phyloP scores from a whole-genome alignment of 1,139 yeast genomes.

The Debaryomyces singareniensis region DNA sequence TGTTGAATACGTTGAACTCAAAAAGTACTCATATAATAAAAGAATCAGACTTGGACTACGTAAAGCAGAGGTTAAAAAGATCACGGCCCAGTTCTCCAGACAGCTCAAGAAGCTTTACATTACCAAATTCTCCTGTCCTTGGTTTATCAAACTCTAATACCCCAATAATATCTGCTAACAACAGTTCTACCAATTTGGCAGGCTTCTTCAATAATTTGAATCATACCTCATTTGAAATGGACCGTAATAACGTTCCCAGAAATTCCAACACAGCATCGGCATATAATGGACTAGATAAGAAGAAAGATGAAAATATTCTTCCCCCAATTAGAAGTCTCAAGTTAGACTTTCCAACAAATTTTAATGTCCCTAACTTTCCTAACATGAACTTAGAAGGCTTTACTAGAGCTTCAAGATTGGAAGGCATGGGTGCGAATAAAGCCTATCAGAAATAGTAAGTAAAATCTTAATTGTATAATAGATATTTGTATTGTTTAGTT shows the following conservation, averaged over 20 bases:
- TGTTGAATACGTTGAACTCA: constrained; percentile 47
- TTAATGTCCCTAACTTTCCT: neutral
- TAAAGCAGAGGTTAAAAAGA: constrained; percentile 50
- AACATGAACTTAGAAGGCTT: neutral
- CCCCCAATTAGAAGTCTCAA: constrained; percentile 49
- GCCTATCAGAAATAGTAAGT: neutral
- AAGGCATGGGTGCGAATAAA: neutral
- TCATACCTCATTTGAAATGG: neutral
- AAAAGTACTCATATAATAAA: constrained; percentile 23
- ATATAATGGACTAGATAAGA: constrained; percentile 11
- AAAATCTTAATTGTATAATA: constrained; percentile 2
- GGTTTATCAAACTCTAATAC: constrained; percentile 38
- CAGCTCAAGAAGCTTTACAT: constrained; percentile 35
- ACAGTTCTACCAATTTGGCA: constrained; percentile 40
- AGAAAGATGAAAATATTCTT: constrained; percentile 25
- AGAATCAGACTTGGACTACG: constrained; percentile 41
- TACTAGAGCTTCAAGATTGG: neutral
- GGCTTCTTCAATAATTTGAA: constrained; percentile 16
- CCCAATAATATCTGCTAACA: constrained; percentile 39
- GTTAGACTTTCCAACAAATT: constrained; percentile 38
- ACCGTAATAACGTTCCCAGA: neutral
- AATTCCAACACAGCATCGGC: constrained; percentile 11
- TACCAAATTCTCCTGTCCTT: constrained; percentile 55
- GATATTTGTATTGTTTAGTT: neutral
- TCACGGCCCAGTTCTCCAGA: constrained; percentile 68